Conservation (phyloP, 2,329 filamentous ascomycete species). For the Diaporthe humulicola region DNA sequence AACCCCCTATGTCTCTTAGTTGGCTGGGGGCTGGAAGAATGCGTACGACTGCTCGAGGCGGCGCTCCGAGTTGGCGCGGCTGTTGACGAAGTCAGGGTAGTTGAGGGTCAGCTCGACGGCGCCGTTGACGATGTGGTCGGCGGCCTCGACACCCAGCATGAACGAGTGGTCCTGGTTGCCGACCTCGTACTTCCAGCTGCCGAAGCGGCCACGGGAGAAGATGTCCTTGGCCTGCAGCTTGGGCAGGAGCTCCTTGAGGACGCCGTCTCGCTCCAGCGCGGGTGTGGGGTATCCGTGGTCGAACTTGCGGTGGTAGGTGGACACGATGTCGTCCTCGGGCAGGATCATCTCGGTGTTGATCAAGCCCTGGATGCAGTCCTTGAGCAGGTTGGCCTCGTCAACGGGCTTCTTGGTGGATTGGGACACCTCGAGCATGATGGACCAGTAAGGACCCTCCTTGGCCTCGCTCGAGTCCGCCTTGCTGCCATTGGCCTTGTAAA, state of each 20-base stretch:
- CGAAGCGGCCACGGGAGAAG: conserved; percentile 95
- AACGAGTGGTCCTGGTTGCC: conserved; percentile 98
- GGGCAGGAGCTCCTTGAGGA: conserved; percentile 91
- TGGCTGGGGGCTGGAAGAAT: conserved; percentile 46
- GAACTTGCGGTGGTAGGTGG: conserved; percentile 97
- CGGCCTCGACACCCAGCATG: conserved; percentile 96
- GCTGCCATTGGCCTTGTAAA: conserved; percentile 87
- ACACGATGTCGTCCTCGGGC: conserved; percentile 93
- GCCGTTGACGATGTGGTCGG: conserved; percentile 89
- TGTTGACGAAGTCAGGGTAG: conserved; percentile 97
- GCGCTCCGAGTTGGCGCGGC: conserved; percentile 76
- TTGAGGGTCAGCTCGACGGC: conserved; percentile 93
- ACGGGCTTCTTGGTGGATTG: conserved; percentile 97
- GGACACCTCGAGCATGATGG: conserved; percentile 98
- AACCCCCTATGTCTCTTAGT: conserved; percentile 6
- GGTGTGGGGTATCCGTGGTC: conserved; percentile 99
- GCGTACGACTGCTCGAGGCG: conserved; percentile 66
- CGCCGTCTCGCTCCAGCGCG: conserved; percentile 92
- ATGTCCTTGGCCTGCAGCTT: conserved; percentile 93
- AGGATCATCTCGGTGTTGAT: conserved; percentile 98
- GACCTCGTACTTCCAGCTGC: conserved; percentile 95
- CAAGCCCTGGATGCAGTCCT: conserved; percentile 94
- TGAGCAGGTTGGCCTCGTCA: conserved; percentile 84
- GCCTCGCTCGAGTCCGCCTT: conserved; percentile 80
- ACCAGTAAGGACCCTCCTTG: conserved; percentile 97